Conservation (phyloP, 495 filamentous ascomycete species). For the Lasiosphaeria miniovina region DNA sequence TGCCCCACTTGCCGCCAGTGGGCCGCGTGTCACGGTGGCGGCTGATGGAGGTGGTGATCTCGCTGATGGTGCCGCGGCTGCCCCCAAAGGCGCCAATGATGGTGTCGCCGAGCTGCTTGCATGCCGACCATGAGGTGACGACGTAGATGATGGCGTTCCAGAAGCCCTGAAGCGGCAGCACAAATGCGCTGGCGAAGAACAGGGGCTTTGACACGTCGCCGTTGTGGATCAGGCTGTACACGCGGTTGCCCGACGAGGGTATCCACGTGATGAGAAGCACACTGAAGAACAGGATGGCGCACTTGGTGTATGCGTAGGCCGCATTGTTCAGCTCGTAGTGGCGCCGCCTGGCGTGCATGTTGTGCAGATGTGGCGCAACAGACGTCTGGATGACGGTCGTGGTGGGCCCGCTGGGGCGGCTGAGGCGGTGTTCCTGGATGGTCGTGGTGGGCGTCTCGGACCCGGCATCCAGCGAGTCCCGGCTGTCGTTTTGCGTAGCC, state of each 20-base stretch:
- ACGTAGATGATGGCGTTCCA: conserved; percentile 83
- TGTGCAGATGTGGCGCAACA: background rate
- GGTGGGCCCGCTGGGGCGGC: background rate
- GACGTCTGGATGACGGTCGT: conserved; percentile 2
- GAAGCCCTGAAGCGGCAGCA: conserved; percentile 80
- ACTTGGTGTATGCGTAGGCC: conserved; percentile 79
- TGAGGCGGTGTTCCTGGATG: conserved; percentile 13
- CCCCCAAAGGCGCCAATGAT: background rate
- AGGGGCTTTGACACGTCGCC: conserved; percentile 56
- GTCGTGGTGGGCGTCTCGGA: conserved; percentile 18
- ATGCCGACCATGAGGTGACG: conserved; percentile 56
- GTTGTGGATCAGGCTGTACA: conserved; percentile 61
- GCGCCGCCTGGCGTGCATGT: conserved; percentile 8
- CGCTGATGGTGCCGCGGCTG: background rate
- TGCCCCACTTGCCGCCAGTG: conserved; percentile 5
- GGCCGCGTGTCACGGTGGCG: conserved; percentile 8
- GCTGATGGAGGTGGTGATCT: background rate
- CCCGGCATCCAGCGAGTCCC: conserved; percentile 19
- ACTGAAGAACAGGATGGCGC: conserved; percentile 79
- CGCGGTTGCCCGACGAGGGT: conserved; percentile 76
- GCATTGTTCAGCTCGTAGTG: conserved; percentile 46
- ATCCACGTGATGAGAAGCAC: conserved; percentile 83
- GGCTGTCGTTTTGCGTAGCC: conserved; percentile 21
- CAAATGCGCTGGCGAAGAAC: conserved; percentile 69
- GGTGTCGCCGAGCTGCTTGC: conserved; percentile 32